These are phyloP conservation scores for Wickerhamomyces xylosicus DNA, from an alignment of 805 yeast genomes.

Conservation along the genomic window DNA sequence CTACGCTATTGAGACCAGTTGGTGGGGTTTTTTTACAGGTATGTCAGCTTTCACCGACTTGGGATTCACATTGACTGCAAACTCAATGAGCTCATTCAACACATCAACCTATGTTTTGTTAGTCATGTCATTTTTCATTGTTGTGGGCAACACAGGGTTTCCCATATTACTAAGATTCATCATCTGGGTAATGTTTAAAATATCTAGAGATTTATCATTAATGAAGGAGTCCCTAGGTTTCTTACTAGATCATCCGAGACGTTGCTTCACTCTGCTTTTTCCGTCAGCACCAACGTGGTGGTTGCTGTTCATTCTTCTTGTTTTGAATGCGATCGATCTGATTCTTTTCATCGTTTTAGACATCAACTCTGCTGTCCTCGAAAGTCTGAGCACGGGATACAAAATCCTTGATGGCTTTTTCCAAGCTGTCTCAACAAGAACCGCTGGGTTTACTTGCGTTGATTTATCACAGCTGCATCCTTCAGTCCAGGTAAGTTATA, in stretches of 20 bases:
- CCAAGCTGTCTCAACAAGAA: constrained; percentile 88
- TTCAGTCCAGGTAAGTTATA: constrained; percentile 85
- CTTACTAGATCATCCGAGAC: constrained; percentile 88
- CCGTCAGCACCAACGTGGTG: constrained; percentile 96
- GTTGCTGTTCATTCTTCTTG: constrained; percentile 66
- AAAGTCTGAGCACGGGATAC: constrained; percentile 51
- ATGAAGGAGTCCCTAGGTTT: constrained; percentile 73
- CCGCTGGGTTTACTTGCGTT: constrained; percentile 81
- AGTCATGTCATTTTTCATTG: constrained; percentile 56
- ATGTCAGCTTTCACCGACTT: constrained; percentile 76
- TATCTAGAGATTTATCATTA: constrained; percentile 56
- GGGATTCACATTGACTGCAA: constrained; percentile 74
- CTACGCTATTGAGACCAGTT: constrained; percentile 61
- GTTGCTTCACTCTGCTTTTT: constrained; percentile 88
- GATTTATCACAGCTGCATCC: constrained; percentile 68
- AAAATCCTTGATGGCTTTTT: constrained; percentile 75
- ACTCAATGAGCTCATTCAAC: constrained; percentile 65
- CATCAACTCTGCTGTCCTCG: constrained; percentile 39
- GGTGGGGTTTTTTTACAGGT: constrained; percentile 92
- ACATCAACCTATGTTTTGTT: constrained; percentile 56
- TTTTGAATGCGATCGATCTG: constrained; percentile 68
- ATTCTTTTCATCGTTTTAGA: constrained; percentile 75
- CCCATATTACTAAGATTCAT: constrained; percentile 75
- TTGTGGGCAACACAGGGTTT: constrained; percentile 92
- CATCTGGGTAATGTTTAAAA: constrained; percentile 68